Conservation (phyloP, 2,329 filamentous ascomycete genomes). For the Nemania diffusa region DNA sequence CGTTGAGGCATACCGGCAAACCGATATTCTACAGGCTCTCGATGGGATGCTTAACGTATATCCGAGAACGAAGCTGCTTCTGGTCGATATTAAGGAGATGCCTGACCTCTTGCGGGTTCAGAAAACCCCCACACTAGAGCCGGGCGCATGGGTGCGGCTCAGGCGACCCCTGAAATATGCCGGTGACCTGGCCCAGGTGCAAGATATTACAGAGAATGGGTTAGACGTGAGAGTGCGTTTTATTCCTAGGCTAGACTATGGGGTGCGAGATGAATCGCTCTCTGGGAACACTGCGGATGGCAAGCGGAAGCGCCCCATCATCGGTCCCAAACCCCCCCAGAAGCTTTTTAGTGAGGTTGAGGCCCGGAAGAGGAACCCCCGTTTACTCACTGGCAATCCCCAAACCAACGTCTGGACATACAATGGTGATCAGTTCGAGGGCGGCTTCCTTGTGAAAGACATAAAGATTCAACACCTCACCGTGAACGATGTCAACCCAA, state of each 20-base stretch:
- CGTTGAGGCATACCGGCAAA: conserved; percentile 87
- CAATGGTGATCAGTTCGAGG: conserved; percentile 87
- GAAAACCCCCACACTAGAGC: conserved; percentile 85
- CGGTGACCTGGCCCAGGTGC: conserved; percentile 89
- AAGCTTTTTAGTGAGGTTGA: conserved; percentile 93
- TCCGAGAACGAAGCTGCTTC: conserved; percentile 82
- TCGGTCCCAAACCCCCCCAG: conserved; percentile 80
- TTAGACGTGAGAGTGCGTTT: conserved; percentile 87
- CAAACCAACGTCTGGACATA: conserved; percentile 87
- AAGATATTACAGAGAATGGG: conserved; percentile 93
- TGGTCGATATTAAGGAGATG: conserved; percentile 97
- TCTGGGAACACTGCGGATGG: conserved; percentile 60
- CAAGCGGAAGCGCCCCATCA: conserved; percentile 81
- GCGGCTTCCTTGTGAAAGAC: conserved; percentile 93
- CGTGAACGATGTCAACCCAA: conserved; percentile 92
- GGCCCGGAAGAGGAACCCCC: conserved; percentile 85
- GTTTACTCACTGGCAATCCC: conserved; percentile 71
- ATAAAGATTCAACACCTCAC: conserved; percentile 87
- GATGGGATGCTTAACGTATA: conserved; percentile 91
- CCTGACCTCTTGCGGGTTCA: conserved; percentile 91
- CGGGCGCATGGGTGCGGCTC: conserved; percentile 92
- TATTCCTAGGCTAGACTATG: conserved; percentile 93
- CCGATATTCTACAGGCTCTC: conserved; percentile 83
- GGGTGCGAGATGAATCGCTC: conserved; percentile 78
- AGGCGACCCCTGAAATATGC: conserved; percentile 82